Evolutionary conservation across 208 protist species (phyloP), one percentile per base, ranked within the genome.

Genomic region (Trypanosoma mega): DNA sequence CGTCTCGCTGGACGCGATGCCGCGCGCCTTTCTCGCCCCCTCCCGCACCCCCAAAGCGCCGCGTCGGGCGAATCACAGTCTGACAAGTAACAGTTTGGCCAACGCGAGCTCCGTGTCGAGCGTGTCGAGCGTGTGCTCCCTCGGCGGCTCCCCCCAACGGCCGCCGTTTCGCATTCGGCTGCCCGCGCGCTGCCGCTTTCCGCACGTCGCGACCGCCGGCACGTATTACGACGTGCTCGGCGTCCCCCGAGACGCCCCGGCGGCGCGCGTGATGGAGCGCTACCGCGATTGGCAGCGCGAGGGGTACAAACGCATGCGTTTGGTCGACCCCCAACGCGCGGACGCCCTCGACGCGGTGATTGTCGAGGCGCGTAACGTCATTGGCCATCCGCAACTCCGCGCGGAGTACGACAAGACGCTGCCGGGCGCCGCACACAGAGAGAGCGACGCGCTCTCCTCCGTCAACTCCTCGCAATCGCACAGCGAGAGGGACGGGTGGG

Each of bases 151-250:
- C 30, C 23, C 29, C 12, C 27, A 47, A 6, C 23, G 30, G 7
- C 54, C 62, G n/a, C 1, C 52, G 1, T 64, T 71, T 49, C 53
- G 33, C 33, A 82, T 90, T 67, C 74, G 71, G 30, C 74, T 92
- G 7, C 85, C 89, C 0, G 49, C 68, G 44, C 82, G 81, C 63
- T 95, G 89, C 76, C 78, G 74, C 58, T 91, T 90, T 67, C 85
- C 89, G 18, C 89, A 95, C 63, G 62, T 55, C 20, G 27, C 53
- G 21, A 82, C 83, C 18, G 27, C 54, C n/a, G 84, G 82, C n/a
- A 92, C 85, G 27, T 92, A 95, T 71, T 93, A 92, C 72, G 80
- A 90, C 62, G 66, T 90, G 3, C 82, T 95, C 26, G 75, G 72
- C 27, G 48, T 95, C 24, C 45, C 71, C 7, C 68, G 64, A 44